These are phyloP conservation scores for Lasiosphaeria miniovina DNA, from an alignment of 495 filamentous ascomycete species.

Conservation along the genomic window DNA sequence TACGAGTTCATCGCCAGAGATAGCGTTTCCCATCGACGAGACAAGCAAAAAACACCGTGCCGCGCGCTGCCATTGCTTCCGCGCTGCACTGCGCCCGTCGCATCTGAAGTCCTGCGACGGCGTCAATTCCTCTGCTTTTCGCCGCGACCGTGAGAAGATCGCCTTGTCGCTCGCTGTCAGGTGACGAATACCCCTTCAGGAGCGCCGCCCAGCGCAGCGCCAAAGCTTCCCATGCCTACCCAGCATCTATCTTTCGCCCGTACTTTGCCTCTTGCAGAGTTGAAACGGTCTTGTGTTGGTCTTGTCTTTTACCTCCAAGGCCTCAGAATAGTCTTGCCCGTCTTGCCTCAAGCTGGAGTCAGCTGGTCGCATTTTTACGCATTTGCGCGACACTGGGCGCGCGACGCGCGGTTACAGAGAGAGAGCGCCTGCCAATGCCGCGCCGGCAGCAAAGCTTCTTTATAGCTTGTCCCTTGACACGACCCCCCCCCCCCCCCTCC, in stretches of 20 bases:
- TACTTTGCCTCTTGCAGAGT: no score
- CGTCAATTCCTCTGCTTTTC: slow-evolving; percentile 7
- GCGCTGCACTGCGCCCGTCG: background rate
- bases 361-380: background rate
- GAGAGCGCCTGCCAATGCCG: background rate
- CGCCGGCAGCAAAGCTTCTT: background rate
- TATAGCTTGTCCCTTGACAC: background rate
- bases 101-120: slow-evolving; percentile 14
- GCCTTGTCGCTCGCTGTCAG: background rate
- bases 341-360: background rate
- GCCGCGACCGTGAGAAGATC: slow-evolving; percentile 2
- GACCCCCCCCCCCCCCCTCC: background rate
- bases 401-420: background rate
- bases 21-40: slow-evolving; percentile 3
- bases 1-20: slow-evolving; percentile 15
- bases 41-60: background rate
- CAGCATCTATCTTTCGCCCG: background rate
- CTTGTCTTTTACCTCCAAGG: no score
- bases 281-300: no score
- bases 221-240: background rate
- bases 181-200: background rate
- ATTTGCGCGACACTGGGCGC: background rate
- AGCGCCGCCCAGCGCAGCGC: background rate
- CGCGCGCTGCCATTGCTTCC: slow-evolving; percentile 3
- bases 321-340: no score